Evolutionary conservation across 2,329 filamentous ascomycete genomes (phyloP), one percentile per base, ranked within the genome.

Genomic region (Trichoderma hamatum): DNA sequence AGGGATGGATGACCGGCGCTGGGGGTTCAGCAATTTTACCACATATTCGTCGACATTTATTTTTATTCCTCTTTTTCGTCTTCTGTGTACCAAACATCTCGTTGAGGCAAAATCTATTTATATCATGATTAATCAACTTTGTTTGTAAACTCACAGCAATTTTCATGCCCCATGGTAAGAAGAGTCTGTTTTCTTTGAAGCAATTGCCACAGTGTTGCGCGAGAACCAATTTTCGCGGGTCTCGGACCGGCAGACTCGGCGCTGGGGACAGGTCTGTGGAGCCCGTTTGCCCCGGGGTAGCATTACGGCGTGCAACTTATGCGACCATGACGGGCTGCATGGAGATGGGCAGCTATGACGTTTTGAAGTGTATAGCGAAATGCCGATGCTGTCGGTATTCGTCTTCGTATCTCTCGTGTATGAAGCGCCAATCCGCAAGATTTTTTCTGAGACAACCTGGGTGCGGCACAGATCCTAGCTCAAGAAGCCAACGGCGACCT

Each of bases 231-330:
- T 24, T 52, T 24, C 49, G 61, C 61, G 32, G 61, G 16, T 43
- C 39, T 59, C 63, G 63, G 63, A 14, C 63, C 63, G 63, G 63
- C 39, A 67, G 7, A 59, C 34, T 67, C 63, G 63, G 63, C 58
- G 39, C 43, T 36, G 63, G 52, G 21, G 26, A 21, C 24, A 14
- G 3, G 24, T 59, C 16, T 58, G 54, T 59, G 63, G 63, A 59
- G 39, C 63, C 61, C 54, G 63, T 59, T 26, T 51, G 63, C 63
- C 26, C 34, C 52, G 62, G 51, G 7, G 36, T n/a, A 55, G 19
- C 55, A 28, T 36, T 43, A 51, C 54, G 63, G 63, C 34, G 32
- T 24, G 56, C 39, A 34, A 7, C 39, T 49, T 3, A 67, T 66
- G 52, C 62, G 28, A 55, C 62, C 49, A 21, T 64, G 52, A 58